Base-by-base conservation (phyloP, 2,329 filamentous ascomycete genomes). In the Metarhizium robertsii region DNA sequence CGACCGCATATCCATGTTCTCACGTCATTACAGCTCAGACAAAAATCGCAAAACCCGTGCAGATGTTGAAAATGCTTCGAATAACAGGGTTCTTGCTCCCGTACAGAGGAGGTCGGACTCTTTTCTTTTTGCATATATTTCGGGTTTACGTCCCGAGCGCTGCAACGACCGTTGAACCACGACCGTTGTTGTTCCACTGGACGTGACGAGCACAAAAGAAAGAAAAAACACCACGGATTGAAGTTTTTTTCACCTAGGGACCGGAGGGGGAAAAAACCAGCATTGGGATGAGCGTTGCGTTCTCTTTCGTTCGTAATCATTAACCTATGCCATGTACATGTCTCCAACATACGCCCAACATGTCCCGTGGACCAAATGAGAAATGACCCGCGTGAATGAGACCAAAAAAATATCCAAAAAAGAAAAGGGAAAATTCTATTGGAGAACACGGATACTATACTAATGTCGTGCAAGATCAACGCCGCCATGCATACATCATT, bases 401-500 rank as follows among this genome's bases (percentile, higher is more conserved):
- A 18, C 20, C 20, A 48, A 30, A 11, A 30, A 8, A 25, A 30
- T n/a, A 30, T 13, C 45, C 20, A 25, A 46, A 25, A 20, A 25
- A 29, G 7, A 25, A 25, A 48, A 48, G 18, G 30, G 10, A 29
- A 29, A 48, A 16, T 13, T 48, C 45, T 46, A 46, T 46, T 46
- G 20, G n/a, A n/a, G 43, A 48, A 48, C 45, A 48, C 20, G 45
- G 45, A 48, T 29, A 48, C 20, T 48, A 48, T 30, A 48, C 45
- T 48, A 11, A 29, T 30, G 45, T 5, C 25, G n/a, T 34, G 18
- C 18, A 47, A 48, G 54, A 53, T 48, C n/a, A 54, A 56, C 52
- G 52, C 47, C 55, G 47, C 40, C 42, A 56, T 56, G 52, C 18
- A 53, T 55, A 50, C 54, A 53, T 56, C 36, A 45, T 48, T 36